Evolutionary conservation across 805 yeast genomes (phyloP).

Genomic region (Diddensiella caesifluorescens): DNA sequence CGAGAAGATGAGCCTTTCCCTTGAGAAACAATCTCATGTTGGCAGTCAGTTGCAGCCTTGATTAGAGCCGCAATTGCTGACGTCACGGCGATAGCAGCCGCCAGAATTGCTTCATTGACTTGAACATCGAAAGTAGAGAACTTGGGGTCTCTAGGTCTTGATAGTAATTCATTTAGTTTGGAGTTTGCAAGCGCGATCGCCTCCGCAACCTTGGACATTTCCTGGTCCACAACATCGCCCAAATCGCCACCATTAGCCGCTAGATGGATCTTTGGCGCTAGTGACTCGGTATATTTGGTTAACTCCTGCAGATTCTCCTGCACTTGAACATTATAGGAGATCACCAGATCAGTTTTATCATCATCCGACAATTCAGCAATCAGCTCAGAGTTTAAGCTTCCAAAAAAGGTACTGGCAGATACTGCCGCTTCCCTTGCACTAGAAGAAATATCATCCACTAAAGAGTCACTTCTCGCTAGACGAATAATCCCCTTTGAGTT

Average conservation of each 20-base stretch:
- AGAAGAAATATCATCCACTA: constrained; percentile 46
- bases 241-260: constrained; percentile 40
- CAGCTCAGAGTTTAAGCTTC: constrained; percentile 48
- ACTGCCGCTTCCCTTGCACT: constrained; percentile 54
- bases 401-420: constrained; percentile 57
- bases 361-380: constrained; percentile 50
- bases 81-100: constrained; percentile 76
- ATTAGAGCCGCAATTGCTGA: constrained; percentile 70
- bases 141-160: constrained; percentile 45
- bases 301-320: constrained; percentile 65
- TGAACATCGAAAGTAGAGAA: constrained; percentile 54
- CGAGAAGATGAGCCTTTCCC: constrained; percentile 62
- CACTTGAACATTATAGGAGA: constrained; percentile 66
- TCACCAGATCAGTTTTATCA: constrained; percentile 70
- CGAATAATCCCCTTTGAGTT: constrained; percentile 67
- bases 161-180: constrained; percentile 49
- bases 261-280: constrained; percentile 42
- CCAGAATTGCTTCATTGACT: constrained; percentile 68
- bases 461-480: constrained; percentile 44
- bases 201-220: constrained; percentile 66
- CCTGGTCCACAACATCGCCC: constrained; percentile 66
- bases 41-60: constrained; percentile 72
- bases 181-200: constrained; percentile 62
- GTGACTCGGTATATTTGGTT: constrained; percentile 48
- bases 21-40: constrained; percentile 69